Evolutionary conservation across 73 alveolate genomes (phyloP).

Genomic region (Strombidium stylifer): DNA sequence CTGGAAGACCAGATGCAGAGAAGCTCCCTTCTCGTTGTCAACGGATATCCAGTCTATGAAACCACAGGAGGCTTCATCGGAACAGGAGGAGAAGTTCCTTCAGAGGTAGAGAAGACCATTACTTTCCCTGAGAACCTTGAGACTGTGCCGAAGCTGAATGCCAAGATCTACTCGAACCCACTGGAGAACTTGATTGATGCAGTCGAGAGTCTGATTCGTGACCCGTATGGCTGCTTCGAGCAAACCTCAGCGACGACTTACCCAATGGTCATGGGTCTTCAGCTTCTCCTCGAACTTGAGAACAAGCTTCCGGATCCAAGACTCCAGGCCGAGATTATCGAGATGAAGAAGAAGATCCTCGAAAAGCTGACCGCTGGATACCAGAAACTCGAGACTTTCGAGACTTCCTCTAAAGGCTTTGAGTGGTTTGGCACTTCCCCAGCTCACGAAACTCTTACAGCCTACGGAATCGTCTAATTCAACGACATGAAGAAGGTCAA

Average conservation of each 20-base stretch:
- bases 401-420: background rate
- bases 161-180: background rate
- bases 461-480: no score
- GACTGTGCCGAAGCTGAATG: no score
- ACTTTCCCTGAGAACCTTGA: conserved; percentile 21
- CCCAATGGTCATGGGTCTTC: conserved; percentile 23
- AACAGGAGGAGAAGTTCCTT: background rate
- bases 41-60: conserved; percentile 8
- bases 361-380: conserved; percentile 2
- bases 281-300: background rate
- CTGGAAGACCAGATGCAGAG: background rate
- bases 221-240: conserved; percentile 16
- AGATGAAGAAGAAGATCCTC: background rate
- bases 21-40: background rate
- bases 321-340: background rate
- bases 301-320: no score
- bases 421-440: background rate
- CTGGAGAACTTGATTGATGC: conserved; percentile 2
- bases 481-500: no score
- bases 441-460: no score
- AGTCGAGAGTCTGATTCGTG: background rate
- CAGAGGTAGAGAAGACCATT: conserved; percentile 25
- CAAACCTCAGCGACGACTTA: conserved; percentile 10
- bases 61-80: conserved; percentile 17
- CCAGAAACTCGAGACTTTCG: background rate